A percentile compares a stretch with the other conserved stretches of the same genome.
These are phyloP conservation scores for Actinomortierella ambigua DNA, from an alignment of 371 early-diverging fungal species.

Conservation along the genomic window DNA sequence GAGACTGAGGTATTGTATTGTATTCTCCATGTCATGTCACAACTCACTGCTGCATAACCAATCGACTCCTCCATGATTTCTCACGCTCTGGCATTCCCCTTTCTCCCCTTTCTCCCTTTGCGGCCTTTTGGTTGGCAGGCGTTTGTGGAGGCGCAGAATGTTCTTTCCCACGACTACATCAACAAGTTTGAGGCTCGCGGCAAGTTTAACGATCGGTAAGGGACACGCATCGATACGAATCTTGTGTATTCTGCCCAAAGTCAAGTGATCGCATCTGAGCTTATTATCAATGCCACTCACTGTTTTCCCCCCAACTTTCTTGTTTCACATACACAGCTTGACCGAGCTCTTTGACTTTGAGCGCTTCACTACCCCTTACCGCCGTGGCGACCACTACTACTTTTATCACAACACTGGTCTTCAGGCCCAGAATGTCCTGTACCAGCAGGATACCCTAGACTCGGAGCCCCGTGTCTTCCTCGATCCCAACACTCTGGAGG, in stretches of 20 bases:
- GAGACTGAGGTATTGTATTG: constrained; percentile 49
- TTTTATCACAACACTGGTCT: constrained; percentile 69
- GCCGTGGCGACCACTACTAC: constrained; percentile 63
- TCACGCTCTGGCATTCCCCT: too few species aligned
- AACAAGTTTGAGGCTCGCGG: constrained; percentile 43
- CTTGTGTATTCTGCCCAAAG: too few species aligned
- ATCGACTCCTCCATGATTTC: too few species aligned
- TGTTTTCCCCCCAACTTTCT: background rate
- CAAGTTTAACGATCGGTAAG: constrained; percentile 47
- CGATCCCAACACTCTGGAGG: constrained; percentile 46
- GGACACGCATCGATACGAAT: background rate
- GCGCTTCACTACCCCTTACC: constrained; percentile 56
- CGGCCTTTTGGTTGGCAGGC: constrained; percentile 13
- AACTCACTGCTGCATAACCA: too few species aligned
- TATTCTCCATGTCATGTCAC: too few species aligned
- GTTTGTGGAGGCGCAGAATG: constrained; percentile 50
- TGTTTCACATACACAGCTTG: constrained; percentile 23
- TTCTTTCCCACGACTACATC: constrained; percentile 31
- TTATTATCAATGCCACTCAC: too few species aligned
- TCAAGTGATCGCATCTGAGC: too few species aligned
- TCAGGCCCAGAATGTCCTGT: constrained; percentile 63
- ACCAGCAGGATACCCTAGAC: constrained; percentile 44
- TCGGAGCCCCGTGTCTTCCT: constrained; percentile 53
- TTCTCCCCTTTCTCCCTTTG: constrained; percentile 6
- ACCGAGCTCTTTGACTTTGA: constrained; percentile 51